Percentiles rank a stretch among this genome's conserved stretches.
phyloP scores from a whole-genome alignment of 805 yeast species.

The Spencermartinsiella europaea region DNA sequence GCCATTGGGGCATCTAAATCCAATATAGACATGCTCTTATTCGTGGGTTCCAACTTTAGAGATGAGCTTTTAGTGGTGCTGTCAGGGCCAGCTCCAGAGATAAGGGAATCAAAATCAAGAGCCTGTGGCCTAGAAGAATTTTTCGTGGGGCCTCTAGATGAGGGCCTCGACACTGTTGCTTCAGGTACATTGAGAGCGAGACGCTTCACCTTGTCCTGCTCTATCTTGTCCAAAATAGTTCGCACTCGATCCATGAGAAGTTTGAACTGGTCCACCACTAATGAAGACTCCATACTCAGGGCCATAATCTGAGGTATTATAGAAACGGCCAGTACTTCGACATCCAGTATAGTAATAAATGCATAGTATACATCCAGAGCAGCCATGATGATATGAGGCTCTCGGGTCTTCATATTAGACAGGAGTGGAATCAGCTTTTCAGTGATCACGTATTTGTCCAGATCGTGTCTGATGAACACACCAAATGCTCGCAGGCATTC shows the following conservation, averaged over 20 bases:
- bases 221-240: constrained; percentile 40
- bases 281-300: constrained; percentile 42
- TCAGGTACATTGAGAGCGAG: constrained; percentile 19
- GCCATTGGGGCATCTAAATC: background rate
- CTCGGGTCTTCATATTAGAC: constrained; percentile 69
- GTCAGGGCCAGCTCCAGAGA: constrained; percentile 11
- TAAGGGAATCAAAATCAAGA: constrained; percentile 16
- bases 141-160: background rate
- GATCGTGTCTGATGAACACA: constrained; percentile 41
- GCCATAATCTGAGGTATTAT: constrained; percentile 51
- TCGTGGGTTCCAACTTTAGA: background rate
- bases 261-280: constrained; percentile 40
- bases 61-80: constrained; percentile 1
- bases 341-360: constrained; percentile 36
- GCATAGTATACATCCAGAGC: constrained; percentile 41
- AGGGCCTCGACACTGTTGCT: background rate
- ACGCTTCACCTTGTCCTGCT: constrained; percentile 37
- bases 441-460: constrained; percentile 65
- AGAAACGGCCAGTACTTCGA: constrained; percentile 48
- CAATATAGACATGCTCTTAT: background rate
- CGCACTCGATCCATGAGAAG: constrained; percentile 38
- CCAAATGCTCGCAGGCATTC: constrained; percentile 59
- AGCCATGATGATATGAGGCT: constrained; percentile 53
- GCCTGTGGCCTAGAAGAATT: background rate
- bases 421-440: constrained; percentile 82